These are phyloP conservation scores for Physcomitrium patens DNA, from an alignment of 225 moss, liverwort and hornwort genomes.

Conservation along the genomic window DNA sequence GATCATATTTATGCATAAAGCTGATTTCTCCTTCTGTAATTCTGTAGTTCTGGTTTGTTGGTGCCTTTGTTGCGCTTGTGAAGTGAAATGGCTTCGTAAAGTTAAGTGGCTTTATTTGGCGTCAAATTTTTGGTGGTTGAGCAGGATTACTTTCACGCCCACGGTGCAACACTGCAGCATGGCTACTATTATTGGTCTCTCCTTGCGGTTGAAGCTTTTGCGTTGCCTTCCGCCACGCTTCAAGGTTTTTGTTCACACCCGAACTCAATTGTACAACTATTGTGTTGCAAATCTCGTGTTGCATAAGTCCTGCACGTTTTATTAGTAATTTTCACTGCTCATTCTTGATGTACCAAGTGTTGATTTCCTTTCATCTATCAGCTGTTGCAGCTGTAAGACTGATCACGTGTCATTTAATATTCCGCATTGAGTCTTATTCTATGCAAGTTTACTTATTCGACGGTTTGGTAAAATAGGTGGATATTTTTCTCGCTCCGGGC, in stretches of 20 bases:
- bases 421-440: constrained; percentile 8
- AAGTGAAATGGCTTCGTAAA: background rate
- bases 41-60: background rate
- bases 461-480: constrained; percentile 55
- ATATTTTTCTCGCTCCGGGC: constrained; percentile 83
- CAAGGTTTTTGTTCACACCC: constrained; percentile 52
- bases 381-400: constrained; percentile 15
- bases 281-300: constrained; percentile 5
- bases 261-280: constrained; percentile 13
- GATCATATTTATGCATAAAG: background rate
- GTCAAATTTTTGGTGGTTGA: constrained; percentile 14
- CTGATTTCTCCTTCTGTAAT: background rate
- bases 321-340: background rate
- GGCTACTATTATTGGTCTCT: constrained; percentile 96
- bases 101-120: background rate
- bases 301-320: background rate
- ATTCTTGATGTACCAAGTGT: background rate
- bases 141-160: constrained; percentile 92
- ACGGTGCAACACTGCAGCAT: constrained; percentile 99
- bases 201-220: constrained; percentile 87
- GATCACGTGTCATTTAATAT: background rate
- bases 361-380: background rate
- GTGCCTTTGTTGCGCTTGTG: background rate
- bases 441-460: constrained; percentile 1
- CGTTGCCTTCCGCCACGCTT: constrained; percentile 88